Evolutionary conservation across 2,329 filamentous ascomycete species (phyloP).

Genomic region (Hymenotorrendiella dingleyae): DNA sequence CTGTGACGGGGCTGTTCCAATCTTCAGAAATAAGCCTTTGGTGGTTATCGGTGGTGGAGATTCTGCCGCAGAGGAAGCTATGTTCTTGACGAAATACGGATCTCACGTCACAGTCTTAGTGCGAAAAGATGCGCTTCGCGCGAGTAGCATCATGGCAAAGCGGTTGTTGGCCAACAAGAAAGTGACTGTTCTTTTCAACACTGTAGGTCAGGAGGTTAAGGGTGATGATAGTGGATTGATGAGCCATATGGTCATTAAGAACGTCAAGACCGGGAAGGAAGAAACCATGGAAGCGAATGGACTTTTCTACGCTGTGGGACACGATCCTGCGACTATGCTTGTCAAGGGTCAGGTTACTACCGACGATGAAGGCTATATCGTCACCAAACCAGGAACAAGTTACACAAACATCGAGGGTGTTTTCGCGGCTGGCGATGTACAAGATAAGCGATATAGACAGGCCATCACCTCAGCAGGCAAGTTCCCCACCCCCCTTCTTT

Average conservation of each 20-base stretch:
- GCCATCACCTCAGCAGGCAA: constrained; percentile 93
- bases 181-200: constrained; percentile 84
- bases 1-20: constrained; percentile 93
- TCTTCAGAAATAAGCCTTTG: constrained; percentile 93
- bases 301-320: constrained; percentile 94
- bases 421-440: constrained; percentile 94
- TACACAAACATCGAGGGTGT: constrained; percentile 85
- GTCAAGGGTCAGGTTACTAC: constrained; percentile 87
- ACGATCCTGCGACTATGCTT: constrained; percentile 86
- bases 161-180: constrained; percentile 79
- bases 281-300: constrained; percentile 87
- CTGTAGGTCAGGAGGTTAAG: constrained; percentile 73
- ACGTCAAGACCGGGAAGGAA: constrained; percentile 67
- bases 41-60: constrained; percentile 96
- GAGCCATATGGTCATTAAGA: constrained; percentile 78
- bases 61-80: constrained; percentile 92
- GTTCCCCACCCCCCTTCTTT: constrained; percentile 31
- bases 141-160: constrained; percentile 87
- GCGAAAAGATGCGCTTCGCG: constrained; percentile 77
- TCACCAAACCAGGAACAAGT: constrained; percentile 83
- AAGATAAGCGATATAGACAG: constrained; percentile 97
- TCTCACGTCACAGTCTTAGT: constrained; percentile 93
- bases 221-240: constrained; percentile 83
- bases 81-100: constrained; percentile 97
- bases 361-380: constrained; percentile 85